A percentile compares a stretch with the other conserved stretches of the same genome.
These are phyloP conservation scores for Vaccinium myrtillus DNA, from an alignment of 148 eudicot species.

Conservation along the genomic window DNA sequence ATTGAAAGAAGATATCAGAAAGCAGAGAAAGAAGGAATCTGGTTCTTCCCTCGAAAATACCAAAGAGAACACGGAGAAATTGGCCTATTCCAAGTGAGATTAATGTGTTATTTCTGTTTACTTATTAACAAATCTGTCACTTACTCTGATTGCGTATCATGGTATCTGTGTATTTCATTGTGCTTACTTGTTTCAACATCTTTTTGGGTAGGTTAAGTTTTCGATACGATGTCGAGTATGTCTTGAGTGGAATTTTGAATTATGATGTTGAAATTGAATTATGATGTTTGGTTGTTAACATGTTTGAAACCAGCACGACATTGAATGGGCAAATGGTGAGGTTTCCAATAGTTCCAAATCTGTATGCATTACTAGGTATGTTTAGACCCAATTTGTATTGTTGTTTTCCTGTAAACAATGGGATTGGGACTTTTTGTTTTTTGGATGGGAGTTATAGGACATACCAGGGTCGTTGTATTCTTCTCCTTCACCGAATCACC, in stretches of 20 bases:
- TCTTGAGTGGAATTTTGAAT: not conserved
- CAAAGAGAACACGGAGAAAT: constrained; percentile 35
- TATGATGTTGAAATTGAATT: not conserved
- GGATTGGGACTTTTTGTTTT: not conserved
- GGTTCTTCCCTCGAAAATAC: constrained; percentile 45
- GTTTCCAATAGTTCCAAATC: not conserved
- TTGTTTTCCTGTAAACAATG: not conserved
- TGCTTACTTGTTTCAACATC: not conserved
- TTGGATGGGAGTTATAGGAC: not conserved
- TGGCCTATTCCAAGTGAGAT: constrained; percentile 56
- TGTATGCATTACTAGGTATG: not conserved
- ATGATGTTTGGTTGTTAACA: not conserved
- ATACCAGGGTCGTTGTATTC: not conserved
- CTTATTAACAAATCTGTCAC: not conserved
- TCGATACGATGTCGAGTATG: not conserved
- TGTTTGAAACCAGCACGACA: not conserved
- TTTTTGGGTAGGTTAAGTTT: not conserved
- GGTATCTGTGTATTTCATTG: not conserved
- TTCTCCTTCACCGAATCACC: not conserved
- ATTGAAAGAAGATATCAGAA: constrained; percentile 60
- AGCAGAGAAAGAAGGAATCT: constrained; percentile 54
- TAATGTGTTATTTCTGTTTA: not conserved
- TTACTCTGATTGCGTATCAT: not conserved
- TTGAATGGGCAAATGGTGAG: not conserved
- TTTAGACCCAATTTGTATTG: not conserved